phyloP scores from a whole-genome alignment of 805 yeast genomes.

The Tetrapisispora iriomotensis region DNA sequence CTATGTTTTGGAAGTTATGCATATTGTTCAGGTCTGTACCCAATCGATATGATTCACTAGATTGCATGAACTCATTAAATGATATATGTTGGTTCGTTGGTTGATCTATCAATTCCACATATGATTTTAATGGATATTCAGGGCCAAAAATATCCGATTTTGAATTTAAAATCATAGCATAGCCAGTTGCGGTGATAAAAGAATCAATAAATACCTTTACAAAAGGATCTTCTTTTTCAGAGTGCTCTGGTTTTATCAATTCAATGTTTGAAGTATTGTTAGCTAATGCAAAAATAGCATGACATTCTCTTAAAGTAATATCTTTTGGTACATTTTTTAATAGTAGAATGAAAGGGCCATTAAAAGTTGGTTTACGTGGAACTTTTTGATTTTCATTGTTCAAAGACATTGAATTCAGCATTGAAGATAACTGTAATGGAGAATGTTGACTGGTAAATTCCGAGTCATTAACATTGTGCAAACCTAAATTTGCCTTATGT shows the following conservation, averaged over 20 bases:
- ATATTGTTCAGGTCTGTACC: not conserved
- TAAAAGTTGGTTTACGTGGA: not conserved
- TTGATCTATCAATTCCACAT: slow-evolving; percentile 35
- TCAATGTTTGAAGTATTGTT: slow-evolving; percentile 48
- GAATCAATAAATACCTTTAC: slow-evolving; percentile 31
- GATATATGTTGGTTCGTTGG: slow-evolving; percentile 20
- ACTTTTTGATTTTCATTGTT: slow-evolving; percentile 5
- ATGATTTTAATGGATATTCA: slow-evolving; percentile 31
- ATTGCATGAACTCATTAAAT: slow-evolving; percentile 5
- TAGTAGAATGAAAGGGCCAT: slow-evolving; percentile 29
- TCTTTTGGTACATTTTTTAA: slow-evolving; percentile 55
- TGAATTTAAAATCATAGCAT: slow-evolving; percentile 34
- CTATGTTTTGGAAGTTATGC: slow-evolving; percentile 3
- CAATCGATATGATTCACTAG: slow-evolving; percentile 5
- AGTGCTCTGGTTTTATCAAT: slow-evolving; percentile 29
- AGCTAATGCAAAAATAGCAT: slow-evolving; percentile 60
- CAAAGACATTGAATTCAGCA: slow-evolving; percentile 22
- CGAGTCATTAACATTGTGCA: not conserved
- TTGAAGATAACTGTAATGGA: slow-evolving; percentile 24
- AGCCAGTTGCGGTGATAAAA: slow-evolving; percentile 35
- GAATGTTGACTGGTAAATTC: slow-evolving; percentile 13
- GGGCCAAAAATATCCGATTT: slow-evolving; percentile 41
- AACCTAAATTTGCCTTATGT: slow-evolving; percentile 1
- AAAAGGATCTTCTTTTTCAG: slow-evolving; percentile 5
- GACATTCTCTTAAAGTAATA: slow-evolving; percentile 55